Evolutionary conservation across 2,329 filamentous ascomycete species (phyloP).

Genomic region (Apiospora aurea): DNA sequence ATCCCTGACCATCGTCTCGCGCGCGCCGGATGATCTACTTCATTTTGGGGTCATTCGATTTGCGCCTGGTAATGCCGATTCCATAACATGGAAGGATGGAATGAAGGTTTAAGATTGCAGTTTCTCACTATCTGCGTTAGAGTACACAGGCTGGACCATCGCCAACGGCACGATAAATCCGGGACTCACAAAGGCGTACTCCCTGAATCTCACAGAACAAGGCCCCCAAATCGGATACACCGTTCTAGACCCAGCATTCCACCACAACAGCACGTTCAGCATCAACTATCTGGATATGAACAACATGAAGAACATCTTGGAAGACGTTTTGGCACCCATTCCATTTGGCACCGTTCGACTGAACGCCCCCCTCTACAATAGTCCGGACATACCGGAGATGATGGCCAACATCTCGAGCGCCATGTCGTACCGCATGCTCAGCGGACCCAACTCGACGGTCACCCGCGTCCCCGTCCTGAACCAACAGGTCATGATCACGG

Average conservation of each 20-base stretch:
- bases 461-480: background rate
- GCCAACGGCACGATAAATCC: background rate
- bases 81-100: background rate
- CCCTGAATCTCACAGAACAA: background rate
- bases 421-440: conserved; percentile 23
- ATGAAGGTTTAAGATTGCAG: background rate
- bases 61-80: background rate
- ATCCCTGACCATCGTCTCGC: background rate
- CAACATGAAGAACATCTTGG: background rate
- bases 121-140: background rate
- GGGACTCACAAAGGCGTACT: background rate
- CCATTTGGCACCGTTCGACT: background rate
- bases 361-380: background rate
- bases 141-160: background rate
- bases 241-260: background rate
- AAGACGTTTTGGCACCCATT: background rate
- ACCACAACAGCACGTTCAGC: background rate
- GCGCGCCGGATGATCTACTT: background rate
- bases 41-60: background rate
- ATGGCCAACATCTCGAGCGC: conserved; percentile 2
- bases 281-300: background rate
- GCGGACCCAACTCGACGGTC: conserved; percentile 20
- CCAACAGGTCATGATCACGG: background rate
- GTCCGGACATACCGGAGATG: background rate
- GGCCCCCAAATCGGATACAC: background rate